phyloP scores from a whole-genome alignment of 345 rosid genomes.

The Citrus mangshanensis region DNA sequence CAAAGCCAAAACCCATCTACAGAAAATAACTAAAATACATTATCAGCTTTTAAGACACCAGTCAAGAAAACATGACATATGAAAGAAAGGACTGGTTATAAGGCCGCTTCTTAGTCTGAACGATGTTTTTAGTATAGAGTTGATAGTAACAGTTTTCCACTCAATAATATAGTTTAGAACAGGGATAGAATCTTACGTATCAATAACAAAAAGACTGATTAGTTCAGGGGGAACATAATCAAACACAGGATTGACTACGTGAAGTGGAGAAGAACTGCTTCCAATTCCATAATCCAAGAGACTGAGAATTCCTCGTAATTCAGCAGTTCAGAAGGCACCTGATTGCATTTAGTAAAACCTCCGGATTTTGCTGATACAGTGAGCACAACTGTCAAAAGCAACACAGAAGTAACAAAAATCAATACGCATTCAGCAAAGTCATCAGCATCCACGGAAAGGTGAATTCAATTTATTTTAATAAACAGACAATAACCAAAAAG shows the following conservation, averaged over 20 bases:
- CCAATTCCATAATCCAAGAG: slow-evolving; percentile 34
- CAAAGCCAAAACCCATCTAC: too few species aligned
- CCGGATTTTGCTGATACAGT: slow-evolving; percentile 35
- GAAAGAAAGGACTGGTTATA: neutral
- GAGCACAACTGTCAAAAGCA: slow-evolving; percentile 30
- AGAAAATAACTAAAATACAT: neutral
- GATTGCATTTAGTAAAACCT: slow-evolving; percentile 34
- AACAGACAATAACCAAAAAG: too few species aligned
- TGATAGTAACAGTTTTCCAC: neutral
- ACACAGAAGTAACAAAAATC: neutral
- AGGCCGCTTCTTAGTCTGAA: neutral
- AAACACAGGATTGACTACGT: slow-evolving; percentile 40
- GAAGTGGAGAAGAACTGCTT: slow-evolving; percentile 34
- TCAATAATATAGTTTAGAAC: neutral
- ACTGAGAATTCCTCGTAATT: slow-evolving; percentile 41
- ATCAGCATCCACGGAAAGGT: neutral
- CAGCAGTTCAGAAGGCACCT: slow-evolving; percentile 43
- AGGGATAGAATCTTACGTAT: slow-evolving; percentile 15
- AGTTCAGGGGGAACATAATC: slow-evolving; percentile 43
- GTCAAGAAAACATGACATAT: neutral
- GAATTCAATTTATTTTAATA: too few species aligned
- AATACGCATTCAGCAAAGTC: neutral
- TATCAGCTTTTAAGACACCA: neutral
- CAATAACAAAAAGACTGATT: slow-evolving; percentile 40
- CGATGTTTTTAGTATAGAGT: neutral